These are phyloP conservation scores for Casuarina equisetifolia DNA, from an alignment of 306 rosid species.

Conservation along the genomic window DNA sequence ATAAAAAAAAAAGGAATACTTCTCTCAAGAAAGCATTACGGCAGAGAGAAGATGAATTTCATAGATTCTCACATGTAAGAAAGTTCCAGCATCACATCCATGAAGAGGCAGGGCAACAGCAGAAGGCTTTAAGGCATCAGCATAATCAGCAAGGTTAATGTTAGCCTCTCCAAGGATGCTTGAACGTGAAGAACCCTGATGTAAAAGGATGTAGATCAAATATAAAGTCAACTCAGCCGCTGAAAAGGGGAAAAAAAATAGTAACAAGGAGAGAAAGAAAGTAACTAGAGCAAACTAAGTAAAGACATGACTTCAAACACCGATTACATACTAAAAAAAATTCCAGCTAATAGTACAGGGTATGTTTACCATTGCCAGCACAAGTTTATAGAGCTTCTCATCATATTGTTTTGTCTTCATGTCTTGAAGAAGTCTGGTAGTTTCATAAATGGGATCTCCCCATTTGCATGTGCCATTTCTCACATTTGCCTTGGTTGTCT, in stretches of 20 bases:
- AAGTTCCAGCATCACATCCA: conserved; percentile 81
- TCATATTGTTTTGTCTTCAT: conserved; percentile 78
- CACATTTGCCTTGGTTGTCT: conserved; percentile 96
- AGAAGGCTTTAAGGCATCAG: conserved; percentile 87
- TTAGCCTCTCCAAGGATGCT: conserved; percentile 90
- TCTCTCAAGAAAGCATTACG: conserved; percentile 13
- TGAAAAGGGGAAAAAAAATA: background rate
- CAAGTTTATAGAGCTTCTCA: conserved; percentile 83
- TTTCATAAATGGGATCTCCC: conserved; percentile 97
- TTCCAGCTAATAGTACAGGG: conserved; percentile 6
- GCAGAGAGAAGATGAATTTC: conserved; percentile 24
- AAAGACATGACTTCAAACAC: background rate
- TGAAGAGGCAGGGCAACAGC: conserved; percentile 66
- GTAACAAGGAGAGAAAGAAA: background rate
- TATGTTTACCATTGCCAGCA: conserved; percentile 83
- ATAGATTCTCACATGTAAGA: conserved; percentile 77
- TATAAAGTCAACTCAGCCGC: conserved; percentile 33
- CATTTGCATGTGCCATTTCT: conserved; percentile 98
- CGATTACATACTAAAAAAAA: conserved; percentile 1
- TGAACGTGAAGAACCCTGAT: conserved; percentile 92
- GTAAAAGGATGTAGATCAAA: conserved; percentile 37
- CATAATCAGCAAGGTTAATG: conserved; percentile 89
- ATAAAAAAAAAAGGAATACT: background rate
- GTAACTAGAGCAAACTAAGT: background rate
- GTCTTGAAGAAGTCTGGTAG: conserved; percentile 95